Evolutionary conservation across 2,329 filamentous ascomycete species (phyloP), one percentile per base, ranked within the genome.

Genomic region (Aspergillus oerlinghausenensis): DNA sequence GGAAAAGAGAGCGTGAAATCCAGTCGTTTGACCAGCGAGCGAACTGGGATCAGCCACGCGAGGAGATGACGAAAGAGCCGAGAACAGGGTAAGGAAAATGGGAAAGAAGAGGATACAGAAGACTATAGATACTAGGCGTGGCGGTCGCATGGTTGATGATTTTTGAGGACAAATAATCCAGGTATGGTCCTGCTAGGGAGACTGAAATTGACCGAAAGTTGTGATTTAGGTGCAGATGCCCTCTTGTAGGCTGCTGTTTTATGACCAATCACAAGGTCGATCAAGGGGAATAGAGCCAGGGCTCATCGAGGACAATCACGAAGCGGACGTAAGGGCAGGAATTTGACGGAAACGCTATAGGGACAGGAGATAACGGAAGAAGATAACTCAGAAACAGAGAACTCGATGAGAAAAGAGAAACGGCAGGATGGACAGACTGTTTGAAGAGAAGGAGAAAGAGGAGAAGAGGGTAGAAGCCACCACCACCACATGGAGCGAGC

Each of bases 1-100:
- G 61, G 87, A 87, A 74, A 90, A 85, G 61, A 90, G 77, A 42
- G 82, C 79, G 55, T 77, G 77, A 50, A 87, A 71, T 55, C 81
- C 75, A 35, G 80, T 77, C 57, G 75, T 75, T 55, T 71, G 74
- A 50, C 70, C 67, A 58, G 70, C 67, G 55, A 71, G 60, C 55
- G 74, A 70, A 54, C 70, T 70, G 29, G 74, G 68, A 50, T 70
- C 70, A 52, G 71, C 70, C 45, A 73, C 70, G 60, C 66, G 63
- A 56, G 74, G 68, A 57, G 75, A 71, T 47, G 73, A 66, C 38
- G 73, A 73, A 55, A 79, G 67, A 49, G 76, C 74, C 25, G 77
- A 79, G 55, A 79, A 72, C 61, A 77, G 74, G 45, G 77, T 80
- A 50, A 80, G 67, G 57, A 79, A 68, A 54, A 79, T 76, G 40